A percentile compares a stretch with the other conserved stretches of the same genome.
These are phyloP conservation scores for Barnettozyma wickerhamii DNA, from an alignment of 805 yeast species.

Conservation along the genomic window DNA sequence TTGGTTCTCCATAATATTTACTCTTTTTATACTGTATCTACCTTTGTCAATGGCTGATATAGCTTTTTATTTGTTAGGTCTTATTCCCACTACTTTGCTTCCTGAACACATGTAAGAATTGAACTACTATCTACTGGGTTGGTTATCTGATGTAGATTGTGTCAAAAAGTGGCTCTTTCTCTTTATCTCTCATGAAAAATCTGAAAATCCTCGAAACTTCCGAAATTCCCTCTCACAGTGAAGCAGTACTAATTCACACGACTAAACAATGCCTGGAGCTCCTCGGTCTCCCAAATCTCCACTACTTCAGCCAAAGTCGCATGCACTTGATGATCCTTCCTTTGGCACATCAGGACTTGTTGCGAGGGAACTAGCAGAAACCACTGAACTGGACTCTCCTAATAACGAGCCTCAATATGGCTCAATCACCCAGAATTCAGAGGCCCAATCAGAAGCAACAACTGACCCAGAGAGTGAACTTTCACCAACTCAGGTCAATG, in stretches of 20 bases:
- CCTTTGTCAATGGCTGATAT: neutral
- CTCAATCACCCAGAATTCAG: slow-evolving; percentile 1
- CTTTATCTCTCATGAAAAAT: no score
- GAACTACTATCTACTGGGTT: no score
- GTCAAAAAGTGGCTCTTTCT: no score
- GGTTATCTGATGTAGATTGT: no score
- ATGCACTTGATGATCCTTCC: slow-evolving; percentile 10
- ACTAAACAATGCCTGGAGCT: no score
- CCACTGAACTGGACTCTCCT: slow-evolving; percentile 3
- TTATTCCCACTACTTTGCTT: neutral
- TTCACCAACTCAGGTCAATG: neutral
- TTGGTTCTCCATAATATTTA: slow-evolving; percentile 3
- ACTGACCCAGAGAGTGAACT: neutral
- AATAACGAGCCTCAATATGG: slow-evolving; percentile 5
- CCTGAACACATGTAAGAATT: no score
- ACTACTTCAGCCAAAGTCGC: slow-evolving; percentile 9
- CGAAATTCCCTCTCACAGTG: no score
- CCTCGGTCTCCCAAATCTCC: slow-evolving; percentile 7
- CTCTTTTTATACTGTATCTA: neutral
- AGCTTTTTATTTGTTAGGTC: neutral
- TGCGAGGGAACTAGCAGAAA: slow-evolving; percentile 7
- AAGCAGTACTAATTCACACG: no score
- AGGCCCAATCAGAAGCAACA: slow-evolving; percentile 1
- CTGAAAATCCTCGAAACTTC: no score
- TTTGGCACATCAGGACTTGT: slow-evolving; percentile 10